Percentiles rank a stretch among this genome's conserved stretches.
phyloP scores from a whole-genome alignment of 2,329 filamentous ascomycete species.

The Fusarium chuoi region DNA sequence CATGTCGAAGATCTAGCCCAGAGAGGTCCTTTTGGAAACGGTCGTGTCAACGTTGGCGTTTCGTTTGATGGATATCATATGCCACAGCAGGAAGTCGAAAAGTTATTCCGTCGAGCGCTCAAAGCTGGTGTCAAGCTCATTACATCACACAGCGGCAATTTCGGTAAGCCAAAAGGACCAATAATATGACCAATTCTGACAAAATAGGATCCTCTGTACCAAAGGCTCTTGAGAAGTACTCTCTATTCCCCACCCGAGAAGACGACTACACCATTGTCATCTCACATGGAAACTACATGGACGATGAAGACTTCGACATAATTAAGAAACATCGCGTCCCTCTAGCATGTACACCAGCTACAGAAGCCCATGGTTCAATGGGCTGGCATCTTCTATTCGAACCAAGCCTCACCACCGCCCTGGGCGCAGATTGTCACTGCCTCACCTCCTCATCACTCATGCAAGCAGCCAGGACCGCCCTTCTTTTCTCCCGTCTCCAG shows the following conservation, averaged over 20 bases:
- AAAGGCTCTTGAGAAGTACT: neutral
- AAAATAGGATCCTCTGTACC: neutral
- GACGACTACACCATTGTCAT: neutral
- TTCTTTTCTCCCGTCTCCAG: neutral
- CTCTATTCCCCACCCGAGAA: neutral
- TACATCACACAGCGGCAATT: neutral
- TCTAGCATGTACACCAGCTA: neutral
- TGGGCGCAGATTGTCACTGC: neutral
- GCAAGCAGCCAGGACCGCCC: neutral
- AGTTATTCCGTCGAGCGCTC: neutral
- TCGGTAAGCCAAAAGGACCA: neutral
- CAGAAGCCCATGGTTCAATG: neutral
- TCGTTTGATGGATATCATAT: neutral
- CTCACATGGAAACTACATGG: neutral
- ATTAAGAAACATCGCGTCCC: neutral
- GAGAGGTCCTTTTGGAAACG: neutral
- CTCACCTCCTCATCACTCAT: neutral
- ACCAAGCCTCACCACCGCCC: neutral
- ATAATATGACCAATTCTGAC: accelerated
- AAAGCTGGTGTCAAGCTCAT: neutral
- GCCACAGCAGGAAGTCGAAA: neutral
- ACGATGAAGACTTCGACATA: neutral
- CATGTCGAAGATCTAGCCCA: neutral
- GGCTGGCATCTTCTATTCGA: neutral
- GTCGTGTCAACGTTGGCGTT: neutral